phyloP scores from a whole-genome alignment of 164 flowering plant species.

The Stephania yunnanensis region DNA sequence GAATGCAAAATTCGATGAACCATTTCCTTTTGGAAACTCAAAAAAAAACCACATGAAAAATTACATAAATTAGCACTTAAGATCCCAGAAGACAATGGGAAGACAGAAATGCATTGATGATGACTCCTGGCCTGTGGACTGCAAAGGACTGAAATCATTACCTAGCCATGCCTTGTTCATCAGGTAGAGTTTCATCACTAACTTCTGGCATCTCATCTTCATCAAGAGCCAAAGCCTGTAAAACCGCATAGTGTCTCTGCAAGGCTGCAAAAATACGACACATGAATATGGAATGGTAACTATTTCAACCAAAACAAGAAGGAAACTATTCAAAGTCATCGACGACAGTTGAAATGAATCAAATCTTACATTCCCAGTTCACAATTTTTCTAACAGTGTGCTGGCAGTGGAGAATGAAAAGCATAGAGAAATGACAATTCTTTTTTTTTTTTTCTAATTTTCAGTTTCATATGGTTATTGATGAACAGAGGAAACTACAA shows the following conservation, averaged over 20 bases:
- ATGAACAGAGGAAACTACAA: not conserved
- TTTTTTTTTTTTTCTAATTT: not conserved
- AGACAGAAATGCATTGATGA: not conserved
- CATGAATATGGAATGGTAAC: constrained; percentile 3
- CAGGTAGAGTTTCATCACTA: constrained; percentile 88
- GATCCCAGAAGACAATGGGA: not conserved
- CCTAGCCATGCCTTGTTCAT: constrained; percentile 95
- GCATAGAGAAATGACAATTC: no score
- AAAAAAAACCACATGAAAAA: not conserved
- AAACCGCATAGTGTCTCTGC: constrained; percentile 93
- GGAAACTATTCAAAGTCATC: no score
- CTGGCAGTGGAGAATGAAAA: no score
- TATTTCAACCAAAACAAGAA: not conserved
- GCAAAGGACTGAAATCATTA: constrained; percentile 14
- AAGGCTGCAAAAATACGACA: constrained; percentile 46
- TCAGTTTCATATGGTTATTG: not conserved
- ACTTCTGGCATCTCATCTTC: constrained; percentile 89
- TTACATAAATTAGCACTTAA: not conserved
- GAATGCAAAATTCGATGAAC: constrained; percentile 7
- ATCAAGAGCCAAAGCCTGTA: constrained; percentile 87
- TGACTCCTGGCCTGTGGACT: no score
- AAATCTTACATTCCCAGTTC: no score
- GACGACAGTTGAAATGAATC: no score
- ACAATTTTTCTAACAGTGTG: no score
- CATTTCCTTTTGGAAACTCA: not conserved